Evolutionary conservation across 108 stramenopile species (phyloP), one percentile per base, ranked within the genome.

Genomic region (Pseudonitzschia delicatissima): DNA sequence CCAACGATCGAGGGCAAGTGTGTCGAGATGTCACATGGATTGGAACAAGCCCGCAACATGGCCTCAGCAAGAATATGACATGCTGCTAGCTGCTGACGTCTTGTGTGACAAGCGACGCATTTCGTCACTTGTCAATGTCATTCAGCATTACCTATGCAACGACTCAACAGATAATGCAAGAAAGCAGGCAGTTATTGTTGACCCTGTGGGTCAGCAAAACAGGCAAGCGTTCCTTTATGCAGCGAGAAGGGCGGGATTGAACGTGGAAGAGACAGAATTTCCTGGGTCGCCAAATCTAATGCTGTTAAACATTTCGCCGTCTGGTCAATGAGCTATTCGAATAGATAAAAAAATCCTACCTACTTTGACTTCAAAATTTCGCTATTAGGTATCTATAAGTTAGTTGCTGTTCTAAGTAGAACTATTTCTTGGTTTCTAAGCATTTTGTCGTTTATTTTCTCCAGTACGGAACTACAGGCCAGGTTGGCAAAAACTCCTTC

Each of bases 391-490:
- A 32, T 4, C 52, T 21, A 28, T 21, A 52, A 52, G 4, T 21
- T 23, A 29, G 13, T 44, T 44, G 13, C n/a, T 44, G 1, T 44
- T 44, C 42, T 44, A 44, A 2, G 13, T 3, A 6, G 17, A n/a
- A n/a, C 6, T 44, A 44, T 44, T 44, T 42, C 9, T 13, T 42
- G 9, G 3, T 2, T 48, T n/a, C 2, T n/a, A 44, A 44, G 20
- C 21, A 40, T 61, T 29, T 26, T 42, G 8, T 21, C 4, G 28
- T 42, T 51, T 51, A 0, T 51, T 51, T 51, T n/a, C 69, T 76
- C 89, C 89, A 87, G 72, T 90, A 90, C 6, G 89, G 87, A 17
- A 82, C 87, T 28, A 76, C 72, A 9, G 92, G 89, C 71, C 77
- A 91, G 5, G 86, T 78, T 12, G 83, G 68, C n/a, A 94, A 64